Conservation (phyloP, 2,329 filamentous ascomycete genomes). For the Arachnopeziza araneosa region DNA sequence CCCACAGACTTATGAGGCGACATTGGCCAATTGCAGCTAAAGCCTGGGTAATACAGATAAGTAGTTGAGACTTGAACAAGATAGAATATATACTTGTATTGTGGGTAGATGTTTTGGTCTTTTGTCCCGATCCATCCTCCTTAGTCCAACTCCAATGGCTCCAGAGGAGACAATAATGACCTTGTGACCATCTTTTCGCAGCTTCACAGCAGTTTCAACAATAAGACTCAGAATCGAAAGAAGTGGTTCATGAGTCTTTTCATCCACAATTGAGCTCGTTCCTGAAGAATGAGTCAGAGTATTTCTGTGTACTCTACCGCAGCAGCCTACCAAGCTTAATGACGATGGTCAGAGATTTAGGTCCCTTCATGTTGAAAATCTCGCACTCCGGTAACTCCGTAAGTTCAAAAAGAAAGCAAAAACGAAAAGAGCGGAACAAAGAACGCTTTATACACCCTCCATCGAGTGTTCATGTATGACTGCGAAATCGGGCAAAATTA, state of each 20-base stretch:
- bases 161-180: constrained; percentile 97
- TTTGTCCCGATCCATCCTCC: constrained; percentile 81
- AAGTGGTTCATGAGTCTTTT: constrained; percentile 88
- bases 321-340: constrained; percentile 58
- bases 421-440: background rate
- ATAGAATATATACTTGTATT: constrained; percentile 56
- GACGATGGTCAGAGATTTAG: constrained; percentile 57
- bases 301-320: background rate
- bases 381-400: constrained; percentile 4
- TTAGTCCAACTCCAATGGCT: constrained; percentile 88
- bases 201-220: constrained; percentile 84
- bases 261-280: constrained; percentile 97
- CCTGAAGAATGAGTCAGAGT: constrained; percentile 45
- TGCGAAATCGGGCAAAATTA: background rate
- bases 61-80: background rate
- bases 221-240: constrained; percentile 87
- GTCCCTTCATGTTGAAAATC: constrained; percentile 40
- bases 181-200: constrained; percentile 85
- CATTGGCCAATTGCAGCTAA: constrained; percentile 95
- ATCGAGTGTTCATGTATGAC: background rate
- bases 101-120: constrained; percentile 86
- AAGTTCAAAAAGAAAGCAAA: background rate
- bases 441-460: background rate
- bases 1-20: constrained; percentile 91
- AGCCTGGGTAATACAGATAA: constrained; percentile 46